phyloP scores from a whole-genome alignment of 805 yeast genomes.

The Clavispora phyllophila region DNA sequence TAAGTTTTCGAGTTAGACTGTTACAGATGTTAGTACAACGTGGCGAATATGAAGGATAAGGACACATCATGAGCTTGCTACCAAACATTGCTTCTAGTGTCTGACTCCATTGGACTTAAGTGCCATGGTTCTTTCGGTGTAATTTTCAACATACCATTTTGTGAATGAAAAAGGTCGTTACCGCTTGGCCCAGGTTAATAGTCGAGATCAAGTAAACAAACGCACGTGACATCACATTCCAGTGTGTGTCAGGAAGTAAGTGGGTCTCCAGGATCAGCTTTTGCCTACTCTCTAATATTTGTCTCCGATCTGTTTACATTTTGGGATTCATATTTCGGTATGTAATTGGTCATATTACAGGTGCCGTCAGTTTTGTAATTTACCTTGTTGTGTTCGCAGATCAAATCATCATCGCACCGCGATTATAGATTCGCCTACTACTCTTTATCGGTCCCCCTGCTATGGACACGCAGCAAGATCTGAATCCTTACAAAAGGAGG shows the following conservation, averaged over 20 bases:
- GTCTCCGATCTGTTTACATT: too few relatives aligned
- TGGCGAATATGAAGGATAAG: neutral
- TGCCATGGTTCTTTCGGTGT: neutral
- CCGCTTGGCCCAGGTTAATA: neutral
- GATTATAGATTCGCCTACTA: neutral
- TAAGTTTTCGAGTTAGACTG: constrained; percentile 39
- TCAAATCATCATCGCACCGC: neutral
- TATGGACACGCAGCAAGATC: neutral
- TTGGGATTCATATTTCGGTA: too few relatives aligned
- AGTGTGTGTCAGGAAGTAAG: neutral
- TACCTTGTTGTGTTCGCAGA: neutral
- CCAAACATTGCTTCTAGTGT: too few relatives aligned
- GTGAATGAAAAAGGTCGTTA: neutral
- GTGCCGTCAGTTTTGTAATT: too few relatives aligned
- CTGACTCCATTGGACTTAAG: too few relatives aligned
- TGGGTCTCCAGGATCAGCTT: too few relatives aligned
- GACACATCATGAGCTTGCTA: neutral
- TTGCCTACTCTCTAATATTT: too few relatives aligned
- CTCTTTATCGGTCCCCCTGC: neutral
- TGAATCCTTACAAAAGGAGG: constrained; percentile 1
- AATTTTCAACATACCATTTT: neutral
- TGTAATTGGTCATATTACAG: too few relatives aligned
- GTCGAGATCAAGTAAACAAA: constrained; percentile 1
- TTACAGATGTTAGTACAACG: constrained; percentile 9
- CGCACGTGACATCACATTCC: constrained; percentile 6